phyloP scores from a whole-genome alignment of 805 yeast species.

The Metschnikowia sp. region DNA sequence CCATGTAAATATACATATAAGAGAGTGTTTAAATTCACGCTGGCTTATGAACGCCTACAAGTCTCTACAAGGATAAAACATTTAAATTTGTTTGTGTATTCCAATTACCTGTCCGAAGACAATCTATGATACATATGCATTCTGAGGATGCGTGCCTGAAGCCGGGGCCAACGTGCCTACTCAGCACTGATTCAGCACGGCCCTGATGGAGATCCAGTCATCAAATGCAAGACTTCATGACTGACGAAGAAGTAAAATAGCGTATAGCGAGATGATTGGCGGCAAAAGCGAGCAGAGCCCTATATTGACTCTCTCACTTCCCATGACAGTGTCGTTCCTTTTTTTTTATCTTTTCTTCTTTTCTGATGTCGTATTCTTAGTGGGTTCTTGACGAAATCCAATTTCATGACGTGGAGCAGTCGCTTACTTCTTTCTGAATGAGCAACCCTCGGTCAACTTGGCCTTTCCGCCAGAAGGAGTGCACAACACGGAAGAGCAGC shows the following conservation, averaged over 20 bases:
- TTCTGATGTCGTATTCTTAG: not conserved
- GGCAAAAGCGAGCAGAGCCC: not conserved
- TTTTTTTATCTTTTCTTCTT: not conserved
- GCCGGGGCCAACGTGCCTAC: constrained; percentile 9
- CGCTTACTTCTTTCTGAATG: constrained; percentile 95
- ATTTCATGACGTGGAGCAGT: too few relatives aligned
- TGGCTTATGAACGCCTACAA: not conserved
- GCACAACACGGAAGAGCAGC: constrained; percentile 97
- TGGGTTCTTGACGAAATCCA: not conserved
- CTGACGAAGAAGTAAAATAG: constrained; percentile 8
- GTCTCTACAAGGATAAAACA: too few relatives aligned
- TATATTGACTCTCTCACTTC: not conserved
- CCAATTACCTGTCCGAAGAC: constrained; percentile 10
- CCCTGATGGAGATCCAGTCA: constrained; percentile 12
- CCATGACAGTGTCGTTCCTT: not conserved
- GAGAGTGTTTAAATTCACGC: too few relatives aligned
- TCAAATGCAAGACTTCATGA: constrained; percentile 14
- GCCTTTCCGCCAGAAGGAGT: constrained; percentile 99
- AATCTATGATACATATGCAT: constrained; percentile 20
- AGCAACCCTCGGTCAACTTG: constrained; percentile 98
- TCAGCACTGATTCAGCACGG: constrained; percentile 18
- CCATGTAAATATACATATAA: not conserved
- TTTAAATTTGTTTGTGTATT: not conserved
- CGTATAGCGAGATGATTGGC: constrained; percentile 1
- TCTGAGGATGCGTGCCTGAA: constrained; percentile 11